Conservation (phyloP, 495 filamentous ascomycete species). For the Sphaerosporella brunnea region DNA sequence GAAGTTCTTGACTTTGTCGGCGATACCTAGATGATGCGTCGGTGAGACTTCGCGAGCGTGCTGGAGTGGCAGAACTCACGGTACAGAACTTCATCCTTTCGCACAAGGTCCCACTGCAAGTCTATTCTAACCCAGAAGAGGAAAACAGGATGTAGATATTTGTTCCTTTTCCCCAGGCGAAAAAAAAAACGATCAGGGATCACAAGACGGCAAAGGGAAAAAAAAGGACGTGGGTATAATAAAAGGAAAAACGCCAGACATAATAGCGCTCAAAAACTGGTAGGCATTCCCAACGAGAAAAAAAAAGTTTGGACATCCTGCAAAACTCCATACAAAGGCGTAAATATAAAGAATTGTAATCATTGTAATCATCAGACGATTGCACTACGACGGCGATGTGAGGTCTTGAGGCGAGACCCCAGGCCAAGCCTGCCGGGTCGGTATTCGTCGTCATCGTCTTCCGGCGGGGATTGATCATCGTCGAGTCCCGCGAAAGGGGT, state of each 20-base stretch:
- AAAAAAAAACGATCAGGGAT: background rate
- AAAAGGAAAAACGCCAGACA: background rate
- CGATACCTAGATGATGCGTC: conserved; percentile 43
- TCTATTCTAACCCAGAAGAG: conserved; percentile 84
- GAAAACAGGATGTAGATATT: too few relatives aligned
- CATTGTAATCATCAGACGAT: too few relatives aligned
- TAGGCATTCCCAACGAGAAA: background rate
- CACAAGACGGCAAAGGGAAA: background rate
- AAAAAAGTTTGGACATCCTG: background rate
- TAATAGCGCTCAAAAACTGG: background rate
- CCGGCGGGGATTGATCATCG: background rate
- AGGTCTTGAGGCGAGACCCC: too few relatives aligned
- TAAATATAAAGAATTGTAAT: too few relatives aligned
- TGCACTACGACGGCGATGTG: too few relatives aligned
- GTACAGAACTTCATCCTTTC: conserved; percentile 86
- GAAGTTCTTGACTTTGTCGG: conserved; percentile 72
- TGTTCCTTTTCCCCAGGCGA: background rate
- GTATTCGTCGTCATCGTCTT: background rate
- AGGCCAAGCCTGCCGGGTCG: background rate
- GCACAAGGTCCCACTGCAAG: conserved; percentile 63
- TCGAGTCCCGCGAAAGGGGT: background rate
- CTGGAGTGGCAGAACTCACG: too few relatives aligned
- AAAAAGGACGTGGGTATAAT: background rate
- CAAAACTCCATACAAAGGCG: background rate
- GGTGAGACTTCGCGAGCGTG: too few relatives aligned